These are phyloP conservation scores for Epichloe aotearoae DNA, from an alignment of 2,329 filamentous ascomycete species.

Conservation along the genomic window DNA sequence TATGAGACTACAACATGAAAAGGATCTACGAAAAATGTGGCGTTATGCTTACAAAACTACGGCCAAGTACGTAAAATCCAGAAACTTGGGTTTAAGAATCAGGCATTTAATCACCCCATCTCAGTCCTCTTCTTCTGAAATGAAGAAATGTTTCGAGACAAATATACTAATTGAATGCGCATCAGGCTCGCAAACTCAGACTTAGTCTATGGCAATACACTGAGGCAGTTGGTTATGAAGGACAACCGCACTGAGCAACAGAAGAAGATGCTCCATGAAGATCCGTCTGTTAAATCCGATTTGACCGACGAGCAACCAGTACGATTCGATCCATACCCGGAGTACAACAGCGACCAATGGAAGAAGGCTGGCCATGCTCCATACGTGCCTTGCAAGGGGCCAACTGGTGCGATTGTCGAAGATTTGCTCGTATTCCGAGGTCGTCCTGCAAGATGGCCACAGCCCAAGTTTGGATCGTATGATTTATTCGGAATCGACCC, in stretches of 20 bases:
- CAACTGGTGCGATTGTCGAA: conserved; percentile 42
- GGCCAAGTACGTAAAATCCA: conserved; percentile 23
- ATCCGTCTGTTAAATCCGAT: conserved; percentile 20
- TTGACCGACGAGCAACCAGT: conserved; percentile 36
- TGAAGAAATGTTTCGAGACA: not conserved
- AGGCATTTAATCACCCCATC: not conserved
- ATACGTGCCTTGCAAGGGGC: conserved; percentile 52
- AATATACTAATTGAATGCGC: conserved; percentile 1
- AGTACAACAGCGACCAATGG: conserved; percentile 53
- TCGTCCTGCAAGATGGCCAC: conserved; percentile 43
- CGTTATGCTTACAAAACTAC: conserved; percentile 27
- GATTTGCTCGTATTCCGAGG: conserved; percentile 54
- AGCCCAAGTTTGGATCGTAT: conserved; percentile 50
- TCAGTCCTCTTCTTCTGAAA: not conserved
- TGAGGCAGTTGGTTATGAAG: conserved; percentile 31
- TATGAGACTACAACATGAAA: conserved; percentile 24
- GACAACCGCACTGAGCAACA: conserved; percentile 23
- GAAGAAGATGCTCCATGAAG: conserved; percentile 17
- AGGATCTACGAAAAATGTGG: conserved; percentile 30
- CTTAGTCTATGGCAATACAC: conserved; percentile 43
- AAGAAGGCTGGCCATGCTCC: conserved; percentile 39
- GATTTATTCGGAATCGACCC: conserved; percentile 45
- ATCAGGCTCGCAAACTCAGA: conserved; percentile 31
- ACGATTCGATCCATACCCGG: conserved; percentile 57
- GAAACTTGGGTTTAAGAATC: no score